Base-by-base conservation (phyloP, 2,329 filamentous ascomycete genomes). In the Aureobasidium uvarum region DNA sequence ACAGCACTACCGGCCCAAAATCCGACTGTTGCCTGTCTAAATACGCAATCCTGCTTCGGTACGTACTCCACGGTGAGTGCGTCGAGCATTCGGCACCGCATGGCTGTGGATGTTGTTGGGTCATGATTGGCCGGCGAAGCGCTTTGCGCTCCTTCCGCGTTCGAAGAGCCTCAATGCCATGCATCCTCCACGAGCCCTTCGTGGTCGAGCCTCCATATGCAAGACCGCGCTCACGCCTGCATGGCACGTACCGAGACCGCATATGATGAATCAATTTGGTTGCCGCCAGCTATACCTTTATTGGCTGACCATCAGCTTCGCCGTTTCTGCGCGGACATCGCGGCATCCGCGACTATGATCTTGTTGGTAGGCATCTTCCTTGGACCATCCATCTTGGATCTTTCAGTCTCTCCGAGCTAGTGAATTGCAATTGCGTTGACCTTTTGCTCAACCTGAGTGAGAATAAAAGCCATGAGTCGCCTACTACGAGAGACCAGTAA, bases 101-200 rank as follows among this genome's bases (percentile, higher is more conserved):
- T 59, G 41, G 28, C 20, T 23, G 18, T 23, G n/a, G 10, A 10
- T 36, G 28, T 5, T 43, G 39, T n/a, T 23, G 55, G 39, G 7
- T 23, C 16, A 18, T 36, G 55, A 59, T 59, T 59, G 55, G 55
- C 7, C 14, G n/a, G 5, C 41, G 55, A 59, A 48, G 55, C 55
- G 55, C 54, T 59, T n/a, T 25, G 55, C 28, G 31, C 36, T 59
- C 28, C 39, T 59, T 18, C 13, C 23, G 18, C 43, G 20, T 31
- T 41, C 20, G 10, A 45, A 25, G 36, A 43, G 38, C 14, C 38
- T 38, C 23, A 43, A 31, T 31, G 36, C 54, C 38, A n/a, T 56
- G 36, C 23, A 31, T 20, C 11, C 14, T 43, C 20, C 36, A 4
- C 20, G n/a, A 28, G 10, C 14, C 23, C 31, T 28, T 25, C 23